A percentile compares a stretch with the other conserved stretches of the same genome.
Evolutionary conservation across 257 asterid species (phyloP).

Genomic region (Avicennia marina): DNA sequence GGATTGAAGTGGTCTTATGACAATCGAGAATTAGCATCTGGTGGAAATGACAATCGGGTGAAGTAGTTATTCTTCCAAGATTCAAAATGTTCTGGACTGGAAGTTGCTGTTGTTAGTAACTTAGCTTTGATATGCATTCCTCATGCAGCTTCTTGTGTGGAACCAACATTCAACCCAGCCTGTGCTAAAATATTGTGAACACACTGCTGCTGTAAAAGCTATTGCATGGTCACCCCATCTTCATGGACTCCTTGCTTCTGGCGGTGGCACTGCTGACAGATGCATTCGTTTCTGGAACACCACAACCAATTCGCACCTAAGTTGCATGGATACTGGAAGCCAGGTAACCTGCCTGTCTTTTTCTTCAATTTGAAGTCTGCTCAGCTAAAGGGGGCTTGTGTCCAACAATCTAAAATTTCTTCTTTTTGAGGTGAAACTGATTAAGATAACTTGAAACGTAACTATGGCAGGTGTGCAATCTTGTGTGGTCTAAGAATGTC

Average conservation of each 20-base stretch:
- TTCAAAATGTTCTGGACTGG: background rate
- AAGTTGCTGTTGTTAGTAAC: background rate
- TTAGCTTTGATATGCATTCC: background rate
- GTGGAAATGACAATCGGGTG: constrained; percentile 95
- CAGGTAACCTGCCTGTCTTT: constrained; percentile 47
- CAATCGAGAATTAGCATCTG: constrained; percentile 92
- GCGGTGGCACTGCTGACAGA: constrained; percentile 97
- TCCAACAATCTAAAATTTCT: background rate
- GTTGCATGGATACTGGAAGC: constrained; percentile 97
- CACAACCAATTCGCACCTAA: constrained; percentile 69
- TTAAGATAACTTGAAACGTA: constrained; percentile 12
- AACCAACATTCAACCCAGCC: constrained; percentile 89
- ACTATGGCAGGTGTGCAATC: constrained; percentile 86
- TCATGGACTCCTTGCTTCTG: constrained; percentile 98
- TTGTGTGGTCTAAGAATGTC: constrained; percentile 97
- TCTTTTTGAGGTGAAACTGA: background rate
- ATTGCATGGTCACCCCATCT: constrained; percentile 99
- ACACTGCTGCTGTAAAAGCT: constrained; percentile 98
- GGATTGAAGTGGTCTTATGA: constrained; percentile 98
- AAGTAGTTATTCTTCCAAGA: constrained; percentile 23
- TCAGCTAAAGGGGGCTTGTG: background rate
- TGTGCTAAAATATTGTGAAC: constrained; percentile 79
- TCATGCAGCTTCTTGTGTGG: constrained; percentile 82
- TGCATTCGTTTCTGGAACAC: constrained; percentile 98
- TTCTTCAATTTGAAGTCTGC: background rate